Evolutionary conservation across 2,329 filamentous ascomycete genomes (phyloP).

Genomic region (Cladosporium sp.): DNA sequence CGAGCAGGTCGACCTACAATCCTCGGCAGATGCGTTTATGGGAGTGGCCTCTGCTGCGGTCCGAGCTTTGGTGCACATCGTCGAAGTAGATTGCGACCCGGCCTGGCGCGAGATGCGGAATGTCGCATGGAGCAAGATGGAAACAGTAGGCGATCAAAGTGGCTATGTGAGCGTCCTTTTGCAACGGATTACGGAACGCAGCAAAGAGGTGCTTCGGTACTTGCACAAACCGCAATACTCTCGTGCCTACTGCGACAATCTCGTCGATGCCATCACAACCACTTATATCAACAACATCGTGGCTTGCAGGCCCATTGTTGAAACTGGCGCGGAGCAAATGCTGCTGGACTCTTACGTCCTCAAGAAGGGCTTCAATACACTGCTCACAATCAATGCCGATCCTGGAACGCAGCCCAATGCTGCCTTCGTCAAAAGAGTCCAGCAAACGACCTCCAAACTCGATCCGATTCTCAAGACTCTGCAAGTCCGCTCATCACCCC

Average conservation of each 20-base stretch:
- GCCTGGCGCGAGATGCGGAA: conserved; percentile 98
- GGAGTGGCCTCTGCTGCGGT: conserved; percentile 89
- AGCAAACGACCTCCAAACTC: conserved; percentile 78
- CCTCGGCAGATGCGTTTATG: conserved; percentile 92
- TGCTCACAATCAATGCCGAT: conserved; percentile 63
- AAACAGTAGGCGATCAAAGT: conserved; percentile 89
- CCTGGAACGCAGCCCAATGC: conserved; percentile 54
- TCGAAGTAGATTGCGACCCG: conserved; percentile 79
- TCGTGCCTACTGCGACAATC: conserved; percentile 88
- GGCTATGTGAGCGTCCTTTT: conserved; percentile 84
- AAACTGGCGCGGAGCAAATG: conserved; percentile 97
- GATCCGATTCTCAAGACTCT: conserved; percentile 94
- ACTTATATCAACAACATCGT: conserved; percentile 82
- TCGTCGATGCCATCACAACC: conserved; percentile 83
- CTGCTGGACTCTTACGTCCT: conserved; percentile 90
- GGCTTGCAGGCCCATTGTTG: conserved; percentile 85
- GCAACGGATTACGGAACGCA: conserved; percentile 67
- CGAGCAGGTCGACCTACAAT: conserved; percentile 79
- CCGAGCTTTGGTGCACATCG: conserved; percentile 76
- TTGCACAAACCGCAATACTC: conserved; percentile 92
- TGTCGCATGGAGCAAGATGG: conserved; percentile 91
- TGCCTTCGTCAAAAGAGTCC: conserved; percentile 82
- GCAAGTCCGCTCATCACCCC: conserved; percentile 86
- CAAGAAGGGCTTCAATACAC: conserved; percentile 72
- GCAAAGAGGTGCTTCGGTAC: conserved; percentile 71